Evolutionary conservation across 2,329 filamentous ascomycete species (phyloP).

Genomic region (Ascochyta koolunga): DNA sequence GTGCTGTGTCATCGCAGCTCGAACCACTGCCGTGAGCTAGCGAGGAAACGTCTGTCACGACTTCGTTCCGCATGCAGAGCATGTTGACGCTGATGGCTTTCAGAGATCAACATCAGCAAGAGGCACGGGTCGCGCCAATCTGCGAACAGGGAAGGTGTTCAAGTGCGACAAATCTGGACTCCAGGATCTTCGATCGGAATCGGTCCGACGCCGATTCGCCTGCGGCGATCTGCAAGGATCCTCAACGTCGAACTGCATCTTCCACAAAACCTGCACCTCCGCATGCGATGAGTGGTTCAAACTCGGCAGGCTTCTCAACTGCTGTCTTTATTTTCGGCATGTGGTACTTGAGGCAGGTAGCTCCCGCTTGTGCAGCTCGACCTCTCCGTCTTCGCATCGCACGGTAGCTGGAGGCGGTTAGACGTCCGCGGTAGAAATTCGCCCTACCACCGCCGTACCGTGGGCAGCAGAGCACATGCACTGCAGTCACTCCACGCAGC

Average conservation of each 20-base stretch:
- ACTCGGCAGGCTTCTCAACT: not conserved
- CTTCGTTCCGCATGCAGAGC: not conserved
- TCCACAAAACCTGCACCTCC: not conserved
- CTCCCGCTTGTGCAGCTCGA: conserved; percentile 3
- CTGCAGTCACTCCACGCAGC: not conserved
- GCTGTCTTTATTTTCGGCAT: not conserved
- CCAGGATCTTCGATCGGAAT: conserved; percentile 7
- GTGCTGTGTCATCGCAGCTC: conserved; percentile 11
- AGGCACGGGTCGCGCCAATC: conserved; percentile 8
- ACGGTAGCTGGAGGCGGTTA: conserved; percentile 5
- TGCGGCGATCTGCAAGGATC: conserved; percentile 13
- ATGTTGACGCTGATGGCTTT: not conserved
- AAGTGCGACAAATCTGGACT: conserved; percentile 1
- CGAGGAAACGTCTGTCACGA: not conserved
- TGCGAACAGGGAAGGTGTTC: conserved; percentile 12
- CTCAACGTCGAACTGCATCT: not conserved
- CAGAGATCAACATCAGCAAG: not conserved
- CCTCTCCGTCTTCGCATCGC: conserved; percentile 1
- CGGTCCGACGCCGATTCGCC: conserved; percentile 7
- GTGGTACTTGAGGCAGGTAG: not conserved
- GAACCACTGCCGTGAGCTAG: conserved; percentile 1
- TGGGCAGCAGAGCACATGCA: not conserved
- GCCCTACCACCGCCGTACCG: not conserved
- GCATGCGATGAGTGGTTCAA: not conserved
- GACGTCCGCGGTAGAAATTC: not conserved